Conservation (phyloP, 1,284 basidiomycete species). For the Ceratobasidium sp. region DNA sequence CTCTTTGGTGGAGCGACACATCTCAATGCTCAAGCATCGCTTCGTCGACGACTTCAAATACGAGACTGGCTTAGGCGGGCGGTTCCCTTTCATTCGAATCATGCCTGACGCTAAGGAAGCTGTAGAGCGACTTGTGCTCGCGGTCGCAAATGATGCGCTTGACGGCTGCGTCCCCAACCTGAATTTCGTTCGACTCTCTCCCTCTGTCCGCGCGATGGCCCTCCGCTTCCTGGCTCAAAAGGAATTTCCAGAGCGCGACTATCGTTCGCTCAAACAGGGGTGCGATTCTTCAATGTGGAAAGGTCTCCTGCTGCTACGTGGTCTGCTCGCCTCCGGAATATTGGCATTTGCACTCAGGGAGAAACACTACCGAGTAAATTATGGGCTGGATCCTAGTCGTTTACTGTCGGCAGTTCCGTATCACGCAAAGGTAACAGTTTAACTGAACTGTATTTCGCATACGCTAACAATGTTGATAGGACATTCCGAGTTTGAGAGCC, state of each 20-base stretch:
- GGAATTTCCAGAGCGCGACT: neutral
- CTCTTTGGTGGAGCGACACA: slow-evolving; percentile 47
- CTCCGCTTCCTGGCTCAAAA: slow-evolving; percentile 49
- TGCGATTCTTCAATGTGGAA: slow-evolving; percentile 50
- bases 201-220: slow-evolving; percentile 46
- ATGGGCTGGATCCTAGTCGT: slow-evolving; percentile 60
- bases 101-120: slow-evolving; percentile 11
- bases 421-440: slow-evolving; percentile 56
- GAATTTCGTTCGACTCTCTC: slow-evolving; percentile 42
- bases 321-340: slow-evolving; percentile 59
- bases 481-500: slow-evolving; percentile 60
- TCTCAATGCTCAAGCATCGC: slow-evolving; percentile 27
- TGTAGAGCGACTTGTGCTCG: neutral
- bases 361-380: slow-evolving; percentile 65
- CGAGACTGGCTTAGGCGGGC: slow-evolving; percentile 43
- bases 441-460: neutral
- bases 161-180: slow-evolving; percentile 47
- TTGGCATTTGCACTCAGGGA: slow-evolving; percentile 58
- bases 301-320: slow-evolving; percentile 58
- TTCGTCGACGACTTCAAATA: slow-evolving; percentile 46
- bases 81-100: slow-evolving; percentile 56
- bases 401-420: slow-evolving; percentile 66
- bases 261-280: neutral
- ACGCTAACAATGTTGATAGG: slow-evolving; percentile 55
- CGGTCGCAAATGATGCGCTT: slow-evolving; percentile 49